Evolutionary conservation across 2,329 filamentous ascomycete genomes (phyloP).

Genomic region (Trichoderma brevicompactum): DNA sequence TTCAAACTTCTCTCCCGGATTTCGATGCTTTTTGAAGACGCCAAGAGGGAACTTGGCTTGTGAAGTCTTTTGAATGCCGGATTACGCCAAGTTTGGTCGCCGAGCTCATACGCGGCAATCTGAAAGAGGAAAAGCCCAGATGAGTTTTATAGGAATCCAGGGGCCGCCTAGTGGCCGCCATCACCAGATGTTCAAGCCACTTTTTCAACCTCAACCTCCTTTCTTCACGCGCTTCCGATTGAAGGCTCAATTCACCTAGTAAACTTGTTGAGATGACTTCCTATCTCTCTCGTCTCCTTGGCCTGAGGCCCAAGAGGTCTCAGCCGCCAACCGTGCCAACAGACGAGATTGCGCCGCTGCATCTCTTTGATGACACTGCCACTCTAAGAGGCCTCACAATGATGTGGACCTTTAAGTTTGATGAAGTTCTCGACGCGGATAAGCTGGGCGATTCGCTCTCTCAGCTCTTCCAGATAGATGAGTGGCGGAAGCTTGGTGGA

Average conservation of each 20-base stretch:
- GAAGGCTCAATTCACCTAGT: neutral
- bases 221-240: neutral
- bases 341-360: conserved; percentile 18
- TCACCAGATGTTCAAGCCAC: neutral
- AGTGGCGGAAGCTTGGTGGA: conserved; percentile 20
- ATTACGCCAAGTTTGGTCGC: no score
- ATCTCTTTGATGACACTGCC: conserved; percentile 12
- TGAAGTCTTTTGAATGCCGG: no score
- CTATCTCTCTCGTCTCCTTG: neutral
- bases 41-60: no score
- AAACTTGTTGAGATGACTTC: neutral
- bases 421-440: conserved; percentile 17
- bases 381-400: conserved; percentile 6
- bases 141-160: no score
- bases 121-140: no score
- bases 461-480: conserved; percentile 17
- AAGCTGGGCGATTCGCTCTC: conserved; percentile 14
- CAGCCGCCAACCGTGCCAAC: conserved; percentile 8
- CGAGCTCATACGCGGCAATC: no score
- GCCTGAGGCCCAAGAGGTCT: conserved; percentile 5
- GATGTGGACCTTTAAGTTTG: conserved; percentile 23
- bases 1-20: no score
- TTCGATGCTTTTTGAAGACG: no score
- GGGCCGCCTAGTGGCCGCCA: no score
- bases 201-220: neutral